Evolutionary conservation across 192 early-diverging fungal genomes (phyloP).

Genomic region (Fimicolochytrium jonesii): DNA sequence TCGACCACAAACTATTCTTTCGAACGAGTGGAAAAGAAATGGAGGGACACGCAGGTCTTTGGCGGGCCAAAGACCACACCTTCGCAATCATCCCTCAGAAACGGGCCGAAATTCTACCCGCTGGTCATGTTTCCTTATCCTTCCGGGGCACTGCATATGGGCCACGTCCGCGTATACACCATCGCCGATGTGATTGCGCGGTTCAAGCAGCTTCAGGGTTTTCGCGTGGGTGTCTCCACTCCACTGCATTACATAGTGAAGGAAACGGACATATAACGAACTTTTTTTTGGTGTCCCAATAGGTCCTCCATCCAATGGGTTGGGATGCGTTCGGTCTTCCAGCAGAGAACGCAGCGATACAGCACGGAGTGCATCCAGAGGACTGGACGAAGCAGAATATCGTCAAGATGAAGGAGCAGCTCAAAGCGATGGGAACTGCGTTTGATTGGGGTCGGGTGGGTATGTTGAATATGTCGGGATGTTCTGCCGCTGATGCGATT

Average conservation of each 20-base stretch:
- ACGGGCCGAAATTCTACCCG: constrained; percentile 55
- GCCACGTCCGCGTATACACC: constrained; percentile 94
- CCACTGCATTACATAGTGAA: too few relatives aligned
- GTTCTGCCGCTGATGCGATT: too few relatives aligned
- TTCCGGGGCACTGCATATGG: constrained; percentile 89
- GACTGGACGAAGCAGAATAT: constrained; percentile 88
- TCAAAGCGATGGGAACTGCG: constrained; percentile 66
- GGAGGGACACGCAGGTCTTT: too few relatives aligned
- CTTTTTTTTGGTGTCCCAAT: too few relatives aligned
- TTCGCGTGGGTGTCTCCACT: constrained; percentile 46
- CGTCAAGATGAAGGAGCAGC: constrained; percentile 72
- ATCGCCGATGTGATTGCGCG: constrained; percentile 83
- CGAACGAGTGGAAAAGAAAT: too few relatives aligned
- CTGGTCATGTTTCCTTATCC: constrained; percentile 97
- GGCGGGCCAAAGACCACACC: too few relatives aligned
- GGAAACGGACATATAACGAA: too few relatives aligned
- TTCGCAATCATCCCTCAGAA: too few relatives aligned
- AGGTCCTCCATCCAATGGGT: constrained; percentile 86
- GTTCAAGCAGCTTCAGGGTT: constrained; percentile 70
- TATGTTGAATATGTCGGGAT: too few relatives aligned
- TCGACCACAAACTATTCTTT: too few relatives aligned
- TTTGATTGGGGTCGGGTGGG: constrained; percentile 87
- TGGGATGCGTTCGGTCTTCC: constrained; percentile 99
- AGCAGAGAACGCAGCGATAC: constrained; percentile 94
- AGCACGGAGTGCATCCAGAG: constrained; percentile 68